phyloP scores from a whole-genome alignment of 768 basidiomycete species.

The Rhodosporidiobolus odoratus region DNA sequence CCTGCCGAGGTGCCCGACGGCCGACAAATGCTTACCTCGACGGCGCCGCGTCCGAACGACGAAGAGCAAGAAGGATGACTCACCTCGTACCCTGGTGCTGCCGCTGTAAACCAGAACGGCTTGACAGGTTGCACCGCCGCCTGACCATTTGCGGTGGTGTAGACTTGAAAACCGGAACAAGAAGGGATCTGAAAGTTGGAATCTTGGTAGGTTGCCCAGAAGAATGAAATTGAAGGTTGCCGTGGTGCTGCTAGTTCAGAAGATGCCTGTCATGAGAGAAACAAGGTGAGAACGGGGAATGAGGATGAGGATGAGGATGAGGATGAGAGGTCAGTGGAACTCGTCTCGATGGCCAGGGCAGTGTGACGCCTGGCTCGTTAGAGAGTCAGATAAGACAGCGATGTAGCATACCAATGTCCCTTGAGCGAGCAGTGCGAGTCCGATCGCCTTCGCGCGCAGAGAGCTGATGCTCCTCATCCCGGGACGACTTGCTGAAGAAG shows the following conservation, averaged over 20 bases:
- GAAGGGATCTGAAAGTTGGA: neutral
- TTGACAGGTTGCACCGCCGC: neutral
- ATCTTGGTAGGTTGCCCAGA: conserved; percentile 20
- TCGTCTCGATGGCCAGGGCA: neutral
- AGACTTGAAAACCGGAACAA: conserved; percentile 5
- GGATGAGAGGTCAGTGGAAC: neutral
- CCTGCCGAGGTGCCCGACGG: neutral
- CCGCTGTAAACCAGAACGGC: conserved; percentile 20
- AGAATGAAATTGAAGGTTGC: conserved; percentile 22
- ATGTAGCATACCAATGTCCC: too few relatives aligned
- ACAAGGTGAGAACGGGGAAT: neutral
- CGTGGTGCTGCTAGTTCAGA: neutral
- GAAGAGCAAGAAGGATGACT: neutral
- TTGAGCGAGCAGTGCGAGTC: too few relatives aligned
- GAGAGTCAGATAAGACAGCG: too few relatives aligned
- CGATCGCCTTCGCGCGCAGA: too few relatives aligned
- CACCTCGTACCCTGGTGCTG: neutral
- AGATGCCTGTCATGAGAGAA: too few relatives aligned
- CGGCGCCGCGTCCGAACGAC: neutral
- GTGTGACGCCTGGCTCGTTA: neutral
- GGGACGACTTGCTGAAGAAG: too few relatives aligned
- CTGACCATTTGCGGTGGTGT: neutral
- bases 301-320: neutral
- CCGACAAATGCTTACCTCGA: too few relatives aligned
- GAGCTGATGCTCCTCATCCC: too few relatives aligned